Evolutionary conservation across 2,329 filamentous ascomycete species (phyloP).

Genomic region (Aspergillus niger): DNA sequence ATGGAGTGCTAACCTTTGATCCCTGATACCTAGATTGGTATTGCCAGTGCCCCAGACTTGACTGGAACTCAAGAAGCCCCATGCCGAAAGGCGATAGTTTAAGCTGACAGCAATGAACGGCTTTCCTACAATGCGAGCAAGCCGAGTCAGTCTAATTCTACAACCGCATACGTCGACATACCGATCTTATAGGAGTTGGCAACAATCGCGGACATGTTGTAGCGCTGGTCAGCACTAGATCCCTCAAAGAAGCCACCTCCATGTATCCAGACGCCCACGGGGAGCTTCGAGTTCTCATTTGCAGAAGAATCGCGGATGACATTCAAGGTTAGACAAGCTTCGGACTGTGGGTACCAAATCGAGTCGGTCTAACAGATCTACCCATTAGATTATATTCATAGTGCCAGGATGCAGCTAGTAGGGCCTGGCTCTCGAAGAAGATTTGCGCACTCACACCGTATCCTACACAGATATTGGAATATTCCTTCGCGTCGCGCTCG

Average conservation of each 20-base stretch:
- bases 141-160: background rate
- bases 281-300: slow-evolving; percentile 46
- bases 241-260: slow-evolving; percentile 58
- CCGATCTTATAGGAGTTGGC: slow-evolving; percentile 54
- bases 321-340: slow-evolving; percentile 66
- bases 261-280: slow-evolving; percentile 64
- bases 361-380: slow-evolving; percentile 29
- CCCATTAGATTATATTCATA: background rate
- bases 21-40: slow-evolving; percentile 59
- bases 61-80: slow-evolving; percentile 55
- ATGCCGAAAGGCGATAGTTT: slow-evolving; percentile 56
- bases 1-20: slow-evolving; percentile 41
- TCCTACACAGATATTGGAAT: slow-evolving; percentile 53
- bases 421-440: too few species aligned
- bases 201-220: slow-evolving; percentile 65
- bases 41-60: slow-evolving; percentile 46
- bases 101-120: slow-evolving; percentile 58
- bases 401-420: background rate
- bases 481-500: slow-evolving; percentile 46
- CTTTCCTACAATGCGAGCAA: slow-evolving; percentile 33
- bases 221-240: slow-evolving; percentile 55
- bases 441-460: slow-evolving; percentile 46
- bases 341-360: slow-evolving; percentile 43
- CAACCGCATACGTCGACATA: background rate
- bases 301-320: slow-evolving; percentile 55